phyloP scores from a whole-genome alignment of 306 rosid species.

The Oxytropis ochrocephala region DNA sequence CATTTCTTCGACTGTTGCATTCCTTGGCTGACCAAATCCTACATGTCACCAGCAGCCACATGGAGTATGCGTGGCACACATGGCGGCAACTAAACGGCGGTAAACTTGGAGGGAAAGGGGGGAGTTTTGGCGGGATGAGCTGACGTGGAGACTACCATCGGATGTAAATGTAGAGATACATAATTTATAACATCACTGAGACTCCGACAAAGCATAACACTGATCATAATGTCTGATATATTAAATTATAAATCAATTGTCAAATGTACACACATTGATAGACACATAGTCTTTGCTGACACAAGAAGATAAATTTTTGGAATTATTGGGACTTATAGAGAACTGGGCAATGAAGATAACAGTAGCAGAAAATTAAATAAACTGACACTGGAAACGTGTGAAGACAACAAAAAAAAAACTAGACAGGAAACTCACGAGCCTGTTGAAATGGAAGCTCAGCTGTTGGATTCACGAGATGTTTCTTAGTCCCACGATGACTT shows the following conservation, averaged over 20 bases:
- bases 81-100: no score
- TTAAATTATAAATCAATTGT: background rate
- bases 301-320: background rate
- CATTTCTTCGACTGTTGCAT: no score
- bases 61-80: no score
- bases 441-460: conserved; percentile 35
- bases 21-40: no score
- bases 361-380: no score
- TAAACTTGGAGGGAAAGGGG: no score
- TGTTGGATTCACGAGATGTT: conserved; percentile 57
- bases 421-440: conserved; percentile 39
- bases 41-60: no score
- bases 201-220: background rate
- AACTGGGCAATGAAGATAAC: conserved; percentile 1
- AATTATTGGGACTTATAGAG: background rate
- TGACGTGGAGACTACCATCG: no score
- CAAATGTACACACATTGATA: background rate
- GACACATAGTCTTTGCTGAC: background rate
- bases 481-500: conserved; percentile 53
- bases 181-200: background rate
- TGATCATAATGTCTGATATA: background rate
- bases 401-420: conserved; percentile 13
- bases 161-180: background rate
- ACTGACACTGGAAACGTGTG: background rate
- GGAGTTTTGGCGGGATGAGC: no score